Conservation (phyloP, 2,329 filamentous ascomycete genomes). For the Scytalidium sp. region DNA sequence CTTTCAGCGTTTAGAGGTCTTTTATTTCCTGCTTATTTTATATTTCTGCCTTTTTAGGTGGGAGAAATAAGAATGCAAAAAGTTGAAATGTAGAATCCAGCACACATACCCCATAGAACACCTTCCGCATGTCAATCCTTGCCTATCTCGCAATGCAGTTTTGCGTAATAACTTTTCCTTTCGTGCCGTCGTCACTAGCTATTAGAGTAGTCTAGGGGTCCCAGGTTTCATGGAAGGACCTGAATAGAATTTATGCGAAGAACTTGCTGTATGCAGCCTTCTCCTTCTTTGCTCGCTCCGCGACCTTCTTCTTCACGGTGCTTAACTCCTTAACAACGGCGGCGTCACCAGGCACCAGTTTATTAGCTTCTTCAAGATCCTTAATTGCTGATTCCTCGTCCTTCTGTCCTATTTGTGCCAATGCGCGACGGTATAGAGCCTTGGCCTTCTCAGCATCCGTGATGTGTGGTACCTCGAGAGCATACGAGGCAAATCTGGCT, state of each 20-base stretch:
- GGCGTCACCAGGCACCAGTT: slow-evolving; percentile 70
- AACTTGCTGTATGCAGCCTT: slow-evolving; percentile 93
- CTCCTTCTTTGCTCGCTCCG: slow-evolving; percentile 77
- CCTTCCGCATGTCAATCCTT: background rate
- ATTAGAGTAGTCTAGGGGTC: background rate
- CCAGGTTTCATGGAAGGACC: background rate
- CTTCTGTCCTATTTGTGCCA: slow-evolving; percentile 73
- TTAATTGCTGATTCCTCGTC: slow-evolving; percentile 79
- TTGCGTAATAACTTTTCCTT: background rate
- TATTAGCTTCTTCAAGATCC: slow-evolving; percentile 73
- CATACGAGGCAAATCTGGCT: slow-evolving; percentile 66
- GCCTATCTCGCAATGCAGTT: background rate
- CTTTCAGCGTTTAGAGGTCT: background rate
- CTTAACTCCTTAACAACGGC: slow-evolving; percentile 73
- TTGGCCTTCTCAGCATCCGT: slow-evolving; percentile 82
- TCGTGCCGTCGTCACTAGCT: background rate
- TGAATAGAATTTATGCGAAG: slow-evolving; percentile 46
- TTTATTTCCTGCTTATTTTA: background rate
- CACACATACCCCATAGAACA: background rate
- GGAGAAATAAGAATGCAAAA: background rate
- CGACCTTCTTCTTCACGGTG: slow-evolving; percentile 72
- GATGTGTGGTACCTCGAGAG: slow-evolving; percentile 64
- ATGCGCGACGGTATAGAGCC: slow-evolving; percentile 78
- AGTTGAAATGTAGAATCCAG: no score
- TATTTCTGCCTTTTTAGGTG: background rate